A percentile compares a stretch with the other conserved stretches of the same genome.
Evolutionary conservation across 768 basidiomycete species (phyloP).

Genomic region (Suillus weaverae): DNA sequence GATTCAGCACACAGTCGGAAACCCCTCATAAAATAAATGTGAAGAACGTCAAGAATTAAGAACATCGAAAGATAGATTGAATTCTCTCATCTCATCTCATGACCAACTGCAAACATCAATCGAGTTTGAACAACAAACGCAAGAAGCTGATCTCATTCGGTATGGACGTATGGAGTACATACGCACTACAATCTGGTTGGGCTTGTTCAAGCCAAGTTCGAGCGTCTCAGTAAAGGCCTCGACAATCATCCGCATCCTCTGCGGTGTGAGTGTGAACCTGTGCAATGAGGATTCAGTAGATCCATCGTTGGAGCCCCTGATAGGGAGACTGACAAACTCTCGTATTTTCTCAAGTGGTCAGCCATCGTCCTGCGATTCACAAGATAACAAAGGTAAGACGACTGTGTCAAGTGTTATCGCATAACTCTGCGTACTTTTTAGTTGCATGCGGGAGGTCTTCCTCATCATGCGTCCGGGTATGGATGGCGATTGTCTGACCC

Average conservation of each 20-base stretch:
- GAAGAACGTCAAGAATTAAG: not conserved
- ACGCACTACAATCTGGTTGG: conserved; percentile 85
- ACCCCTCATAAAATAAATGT: not conserved
- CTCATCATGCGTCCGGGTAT: conserved; percentile 85
- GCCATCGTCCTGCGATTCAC: conserved; percentile 72
- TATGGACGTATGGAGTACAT: not conserved
- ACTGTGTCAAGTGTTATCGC: not conserved
- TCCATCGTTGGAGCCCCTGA: conserved; percentile 14
- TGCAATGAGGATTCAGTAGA: conserved; percentile 5
- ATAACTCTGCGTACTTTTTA: conserved; percentile 64
- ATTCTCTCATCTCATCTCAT: not conserved
- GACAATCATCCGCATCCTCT: conserved; percentile 95
- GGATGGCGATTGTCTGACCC: conserved; percentile 81
- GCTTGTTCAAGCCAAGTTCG: conserved; percentile 81
- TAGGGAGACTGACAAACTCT: conserved; percentile 64
- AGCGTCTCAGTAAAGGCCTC: conserved; percentile 94
- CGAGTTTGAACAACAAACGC: conserved; percentile 9
- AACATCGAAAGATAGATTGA: not conserved
- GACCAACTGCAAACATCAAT: not conserved
- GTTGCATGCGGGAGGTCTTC: conserved; percentile 91
- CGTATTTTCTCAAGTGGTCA: conserved; percentile 90
- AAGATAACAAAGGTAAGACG: conserved; percentile 5
- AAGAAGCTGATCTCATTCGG: conserved; percentile 6
- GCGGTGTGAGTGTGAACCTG: conserved; percentile 85
- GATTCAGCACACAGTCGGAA: conserved; percentile 12